phyloP scores from a whole-genome alignment of 805 yeast species.

The Tetrapisispora arboricola region DNA sequence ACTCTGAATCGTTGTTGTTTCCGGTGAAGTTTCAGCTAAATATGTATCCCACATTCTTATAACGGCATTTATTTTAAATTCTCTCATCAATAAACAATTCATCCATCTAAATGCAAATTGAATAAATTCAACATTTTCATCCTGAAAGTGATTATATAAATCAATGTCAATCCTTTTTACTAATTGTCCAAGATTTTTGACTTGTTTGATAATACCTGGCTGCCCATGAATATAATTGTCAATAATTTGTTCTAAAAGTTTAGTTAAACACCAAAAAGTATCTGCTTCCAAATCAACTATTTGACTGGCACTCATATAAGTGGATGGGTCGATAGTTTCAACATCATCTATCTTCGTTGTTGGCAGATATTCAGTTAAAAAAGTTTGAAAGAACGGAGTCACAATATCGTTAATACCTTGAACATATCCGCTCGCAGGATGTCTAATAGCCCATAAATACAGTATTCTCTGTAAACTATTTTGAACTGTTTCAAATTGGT shows the following conservation, averaged over 20 bases:
- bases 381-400: constrained; percentile 87
- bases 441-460: constrained; percentile 91
- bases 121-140: constrained; percentile 83
- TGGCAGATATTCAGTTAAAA: constrained; percentile 54
- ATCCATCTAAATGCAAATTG: constrained; percentile 98
- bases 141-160: constrained; percentile 61
- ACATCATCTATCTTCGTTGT: constrained; percentile 35
- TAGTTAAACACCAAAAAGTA: constrained; percentile 92
- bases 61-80: constrained; percentile 63
- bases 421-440: constrained; percentile 96
- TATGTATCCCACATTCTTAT: constrained; percentile 98
- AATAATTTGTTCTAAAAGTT: constrained; percentile 85
- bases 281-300: constrained; percentile 79
- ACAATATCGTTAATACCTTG: constrained; percentile 94
- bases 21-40: constrained; percentile 52
- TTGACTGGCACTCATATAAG: constrained; percentile 46
- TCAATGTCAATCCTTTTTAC: constrained; percentile 71
- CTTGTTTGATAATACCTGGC: constrained; percentile 93
- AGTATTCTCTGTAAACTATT: constrained; percentile 68
- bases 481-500: constrained; percentile 61
- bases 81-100: constrained; percentile 96
- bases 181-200: constrained; percentile 63
- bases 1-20: constrained; percentile 12
- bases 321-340: constrained; percentile 51
- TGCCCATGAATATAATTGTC: constrained; percentile 97